Evolutionary conservation across 805 yeast species (phyloP).

Genomic region (Ogataea methylovora): DNA sequence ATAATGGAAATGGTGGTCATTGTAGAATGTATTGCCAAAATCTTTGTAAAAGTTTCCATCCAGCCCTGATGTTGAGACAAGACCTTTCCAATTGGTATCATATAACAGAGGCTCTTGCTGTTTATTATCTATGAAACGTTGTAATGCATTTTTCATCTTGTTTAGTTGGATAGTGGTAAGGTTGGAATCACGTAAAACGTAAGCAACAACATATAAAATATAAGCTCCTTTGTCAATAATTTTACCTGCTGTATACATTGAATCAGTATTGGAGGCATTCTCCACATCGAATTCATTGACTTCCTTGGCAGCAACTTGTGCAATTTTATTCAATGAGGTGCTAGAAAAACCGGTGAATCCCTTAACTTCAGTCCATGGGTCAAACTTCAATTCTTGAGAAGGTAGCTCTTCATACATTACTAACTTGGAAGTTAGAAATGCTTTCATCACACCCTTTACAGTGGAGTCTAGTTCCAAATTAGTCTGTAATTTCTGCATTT

Average conservation of each 20-base stretch:
- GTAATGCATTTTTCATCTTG: slow-evolving; percentile 59
- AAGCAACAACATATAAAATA: slow-evolving; percentile 66
- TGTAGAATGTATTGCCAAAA: slow-evolving; percentile 71
- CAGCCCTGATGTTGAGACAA: slow-evolving; percentile 59
- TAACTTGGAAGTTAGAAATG: slow-evolving; percentile 29
- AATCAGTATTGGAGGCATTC: slow-evolving; percentile 58
- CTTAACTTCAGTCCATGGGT: slow-evolving; percentile 51
- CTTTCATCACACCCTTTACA: slow-evolving; percentile 46
- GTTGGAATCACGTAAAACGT: slow-evolving; percentile 47
- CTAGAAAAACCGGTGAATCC: slow-evolving; percentile 28
- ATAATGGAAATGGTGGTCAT: slow-evolving; percentile 85
- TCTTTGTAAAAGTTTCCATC: slow-evolving; percentile 33
- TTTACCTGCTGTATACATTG: slow-evolving; percentile 91
- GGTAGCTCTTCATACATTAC: slow-evolving; percentile 22
- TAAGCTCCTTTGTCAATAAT: slow-evolving; percentile 85
- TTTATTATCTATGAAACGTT: slow-evolving; percentile 57
- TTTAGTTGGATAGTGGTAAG: slow-evolving; percentile 47
- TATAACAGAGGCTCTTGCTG: slow-evolving; percentile 72
- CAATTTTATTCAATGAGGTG: slow-evolving; percentile 33
- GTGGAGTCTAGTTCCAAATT: slow-evolving; percentile 39
- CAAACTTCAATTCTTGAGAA: slow-evolving; percentile 29
- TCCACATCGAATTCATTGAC: slow-evolving; percentile 43
- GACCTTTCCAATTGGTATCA: slow-evolving; percentile 73
- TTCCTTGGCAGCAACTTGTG: slow-evolving; percentile 45
- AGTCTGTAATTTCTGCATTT: slow-evolving; percentile 15